Evolutionary conservation across 2,329 filamentous ascomycete species (phyloP).

Genomic region (Magnaporthiopsis poae): DNA sequence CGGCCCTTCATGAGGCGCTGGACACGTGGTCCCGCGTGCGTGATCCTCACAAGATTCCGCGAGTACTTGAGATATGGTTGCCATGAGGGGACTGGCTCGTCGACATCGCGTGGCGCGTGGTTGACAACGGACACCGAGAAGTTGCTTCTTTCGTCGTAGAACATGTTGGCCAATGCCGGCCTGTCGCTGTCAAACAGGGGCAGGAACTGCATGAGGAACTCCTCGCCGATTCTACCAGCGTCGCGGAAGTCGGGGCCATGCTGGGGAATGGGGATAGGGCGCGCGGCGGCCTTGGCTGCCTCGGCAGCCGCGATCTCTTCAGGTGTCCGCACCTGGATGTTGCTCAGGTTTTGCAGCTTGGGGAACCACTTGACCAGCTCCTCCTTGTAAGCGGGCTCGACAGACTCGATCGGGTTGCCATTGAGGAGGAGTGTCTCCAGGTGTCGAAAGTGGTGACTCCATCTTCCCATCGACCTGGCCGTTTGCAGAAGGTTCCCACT

Average conservation of each 20-base stretch:
- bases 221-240: constrained; percentile 62
- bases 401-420: constrained; percentile 62
- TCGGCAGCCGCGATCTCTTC: constrained; percentile 54
- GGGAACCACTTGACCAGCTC: constrained; percentile 77
- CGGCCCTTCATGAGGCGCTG: constrained; percentile 57
- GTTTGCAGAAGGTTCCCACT: constrained; percentile 70
- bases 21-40: constrained; percentile 41
- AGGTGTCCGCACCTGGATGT: constrained; percentile 60
- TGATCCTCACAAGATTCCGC: constrained; percentile 66
- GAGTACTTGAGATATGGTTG: constrained; percentile 66
- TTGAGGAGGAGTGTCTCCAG: constrained; percentile 73
- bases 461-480: constrained; percentile 58
- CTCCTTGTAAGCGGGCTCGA: constrained; percentile 50
- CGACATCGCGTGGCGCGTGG: constrained; percentile 35
- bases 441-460: constrained; percentile 68
- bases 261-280: constrained; percentile 50
- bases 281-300: constrained; percentile 37
- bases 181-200: constrained; percentile 64
- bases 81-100: constrained; percentile 49
- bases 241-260: constrained; percentile 62
- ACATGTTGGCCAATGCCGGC: constrained; percentile 47
- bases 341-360: constrained; percentile 67
- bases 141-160: constrained; percentile 66
- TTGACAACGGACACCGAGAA: constrained; percentile 71
- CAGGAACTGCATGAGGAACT: constrained; percentile 67